Evolutionary conservation across 2,329 filamentous ascomycete species (phyloP).

Genomic region (Aspergillus fumigatiaffinis): DNA sequence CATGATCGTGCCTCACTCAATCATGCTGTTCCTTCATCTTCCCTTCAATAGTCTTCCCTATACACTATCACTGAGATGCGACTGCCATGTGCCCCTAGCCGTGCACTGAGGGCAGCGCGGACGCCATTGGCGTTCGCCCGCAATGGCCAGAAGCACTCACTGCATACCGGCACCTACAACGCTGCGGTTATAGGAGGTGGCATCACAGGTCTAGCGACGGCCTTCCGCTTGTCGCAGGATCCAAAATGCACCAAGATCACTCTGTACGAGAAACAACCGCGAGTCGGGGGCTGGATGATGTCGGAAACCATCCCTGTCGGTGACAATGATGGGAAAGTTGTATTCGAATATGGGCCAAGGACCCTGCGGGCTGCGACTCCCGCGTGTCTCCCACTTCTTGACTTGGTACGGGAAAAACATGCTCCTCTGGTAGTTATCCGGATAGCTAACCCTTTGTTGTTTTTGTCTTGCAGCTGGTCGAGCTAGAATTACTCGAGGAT

Average conservation of each 20-base stretch:
- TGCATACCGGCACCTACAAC: constrained; percentile 29
- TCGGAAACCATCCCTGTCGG: constrained; percentile 57
- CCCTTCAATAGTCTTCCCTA: background rate
- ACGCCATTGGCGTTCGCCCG: constrained; percentile 15
- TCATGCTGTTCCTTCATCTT: background rate
- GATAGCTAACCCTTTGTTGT: background rate
- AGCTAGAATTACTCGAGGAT: constrained; percentile 55
- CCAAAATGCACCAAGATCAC: constrained; percentile 70
- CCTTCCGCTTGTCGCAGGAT: constrained; percentile 69
- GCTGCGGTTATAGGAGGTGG: constrained; percentile 75
- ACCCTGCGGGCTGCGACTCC: constrained; percentile 59
- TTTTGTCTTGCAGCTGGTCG: constrained; percentile 47
- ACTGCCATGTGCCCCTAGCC: constrained; percentile 18
- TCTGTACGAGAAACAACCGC: constrained; percentile 68
- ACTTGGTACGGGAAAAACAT: constrained; percentile 55
- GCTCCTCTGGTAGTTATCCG: constrained; percentile 7
- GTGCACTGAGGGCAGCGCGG: constrained; percentile 16
- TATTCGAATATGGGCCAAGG: constrained; percentile 82
- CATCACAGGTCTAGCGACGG: constrained; percentile 74
- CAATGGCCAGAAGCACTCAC: constrained; percentile 18
- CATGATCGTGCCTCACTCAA: background rate
- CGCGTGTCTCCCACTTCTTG: constrained; percentile 64
- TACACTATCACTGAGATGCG: constrained; percentile 24
- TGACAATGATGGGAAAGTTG: constrained; percentile 54
- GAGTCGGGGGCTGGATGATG: constrained; percentile 79